Conservation (phyloP, 2,329 filamentous ascomycete genomes). For the Fusarium oligoseptatum region DNA sequence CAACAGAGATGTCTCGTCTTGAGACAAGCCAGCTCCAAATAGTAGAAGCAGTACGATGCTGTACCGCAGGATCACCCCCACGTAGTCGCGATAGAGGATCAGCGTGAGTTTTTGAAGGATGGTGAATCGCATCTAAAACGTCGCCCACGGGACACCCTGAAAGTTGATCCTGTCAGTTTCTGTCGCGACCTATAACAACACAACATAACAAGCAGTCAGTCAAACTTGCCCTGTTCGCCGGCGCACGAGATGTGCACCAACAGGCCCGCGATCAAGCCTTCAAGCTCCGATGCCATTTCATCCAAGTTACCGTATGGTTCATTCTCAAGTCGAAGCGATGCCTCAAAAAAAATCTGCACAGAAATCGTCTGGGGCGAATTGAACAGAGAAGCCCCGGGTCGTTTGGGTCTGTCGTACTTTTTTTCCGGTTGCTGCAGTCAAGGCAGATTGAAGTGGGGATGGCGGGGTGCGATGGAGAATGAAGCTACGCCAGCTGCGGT, state of each 20-base stretch:
- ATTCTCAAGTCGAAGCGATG: constrained; percentile 44
- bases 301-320: constrained; percentile 31
- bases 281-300: constrained; percentile 55
- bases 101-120: constrained; percentile 38
- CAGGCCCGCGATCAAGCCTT: constrained; percentile 54
- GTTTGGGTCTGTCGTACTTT: constrained; percentile 20
- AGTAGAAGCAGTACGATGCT: constrained; percentile 47
- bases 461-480: constrained; percentile 31
- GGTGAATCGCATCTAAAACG: constrained; percentile 50
- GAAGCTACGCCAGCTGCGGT: constrained; percentile 3
- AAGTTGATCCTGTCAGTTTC: constrained; percentile 20
- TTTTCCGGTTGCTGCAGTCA: constrained; percentile 38
- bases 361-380: constrained; percentile 45
- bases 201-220: constrained; percentile 1
- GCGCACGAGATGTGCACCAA: constrained; percentile 55
- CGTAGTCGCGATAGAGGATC: constrained; percentile 22
- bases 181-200: constrained; percentile 3
- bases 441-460: constrained; percentile 41
- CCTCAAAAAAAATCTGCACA: constrained; percentile 38
- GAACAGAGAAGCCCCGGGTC: constrained; percentile 44
- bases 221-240: constrained; percentile 54
- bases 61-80: constrained; percentile 27
- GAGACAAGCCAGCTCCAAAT: constrained; percentile 55
- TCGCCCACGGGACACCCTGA: constrained; percentile 51
- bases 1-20: constrained; percentile 54